Evolutionary conservation across 1,284 basidiomycete genomes (phyloP).

Genomic region (Leccinum holopus): DNA sequence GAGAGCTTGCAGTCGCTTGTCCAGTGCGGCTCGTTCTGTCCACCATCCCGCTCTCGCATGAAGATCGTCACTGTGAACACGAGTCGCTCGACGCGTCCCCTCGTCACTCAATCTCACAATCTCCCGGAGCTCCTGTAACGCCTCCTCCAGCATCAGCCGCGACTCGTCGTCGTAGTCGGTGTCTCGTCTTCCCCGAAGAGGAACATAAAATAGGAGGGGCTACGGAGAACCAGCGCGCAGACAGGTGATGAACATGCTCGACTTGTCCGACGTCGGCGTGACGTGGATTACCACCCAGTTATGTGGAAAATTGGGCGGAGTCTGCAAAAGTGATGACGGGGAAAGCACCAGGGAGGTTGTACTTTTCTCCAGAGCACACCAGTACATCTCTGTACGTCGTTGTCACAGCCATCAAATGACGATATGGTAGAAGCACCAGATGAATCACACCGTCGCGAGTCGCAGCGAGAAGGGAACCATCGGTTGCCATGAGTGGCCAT

Average conservation of each 20-base stretch:
- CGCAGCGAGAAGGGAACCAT: conserved; percentile 40
- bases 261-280: conserved; percentile 31
- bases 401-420: conserved; percentile 31
- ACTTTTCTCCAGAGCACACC: conserved; percentile 39
- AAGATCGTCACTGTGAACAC: too few relatives aligned
- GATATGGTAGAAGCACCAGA: conserved; percentile 19
- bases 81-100: conserved; percentile 53
- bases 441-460: conserved; percentile 6
- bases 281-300: conserved; percentile 89
- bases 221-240: conserved; percentile 38
- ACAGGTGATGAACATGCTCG: too few relatives aligned
- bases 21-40: conserved; percentile 74
- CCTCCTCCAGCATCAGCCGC: conserved; percentile 74
- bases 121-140: conserved; percentile 70
- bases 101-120: conserved; percentile 76
- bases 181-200: conserved; percentile 82
- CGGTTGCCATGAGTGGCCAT: conserved; percentile 60
- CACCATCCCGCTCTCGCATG: conserved; percentile 74
- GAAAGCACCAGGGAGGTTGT: conserved; percentile 26
- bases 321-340: conserved; percentile 17
- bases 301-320: conserved; percentile 53
- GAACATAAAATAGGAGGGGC: conserved; percentile 85
- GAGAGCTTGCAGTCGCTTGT: conserved; percentile 73
- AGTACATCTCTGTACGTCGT: conserved; percentile 36
- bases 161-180: conserved; percentile 66